phyloP scores from a whole-genome alignment of 2,329 filamentous ascomycete species.

The Botrytis deweyae region DNA sequence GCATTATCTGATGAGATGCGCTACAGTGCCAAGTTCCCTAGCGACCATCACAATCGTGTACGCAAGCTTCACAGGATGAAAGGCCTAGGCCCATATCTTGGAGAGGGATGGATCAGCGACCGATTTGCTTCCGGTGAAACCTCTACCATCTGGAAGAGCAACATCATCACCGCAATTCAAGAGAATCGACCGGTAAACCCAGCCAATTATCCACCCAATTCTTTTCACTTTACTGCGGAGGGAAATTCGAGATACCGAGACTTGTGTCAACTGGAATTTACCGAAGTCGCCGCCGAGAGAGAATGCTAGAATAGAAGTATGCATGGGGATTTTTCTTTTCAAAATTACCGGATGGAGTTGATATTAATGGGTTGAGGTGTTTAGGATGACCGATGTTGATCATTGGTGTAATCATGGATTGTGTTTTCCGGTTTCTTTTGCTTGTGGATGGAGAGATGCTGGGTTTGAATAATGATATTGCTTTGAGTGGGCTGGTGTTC shows the following conservation, averaged over 20 bases:
- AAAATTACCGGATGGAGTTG: not conserved
- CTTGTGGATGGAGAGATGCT: not conserved
- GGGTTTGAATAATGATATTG: not conserved
- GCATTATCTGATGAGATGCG: not conserved
- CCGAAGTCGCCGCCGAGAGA: not conserved
- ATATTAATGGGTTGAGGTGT: not conserved
- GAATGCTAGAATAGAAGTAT: not conserved
- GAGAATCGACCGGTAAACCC: not conserved
- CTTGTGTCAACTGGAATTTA: not conserved
- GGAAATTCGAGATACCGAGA: slow-evolving; percentile 3
- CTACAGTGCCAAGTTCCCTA: not conserved
- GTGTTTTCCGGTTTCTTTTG: not conserved
- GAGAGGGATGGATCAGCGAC: not conserved
- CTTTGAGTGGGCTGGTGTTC: not conserved
- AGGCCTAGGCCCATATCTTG: not conserved
- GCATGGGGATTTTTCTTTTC: not conserved
- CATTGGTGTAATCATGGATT: not conserved
- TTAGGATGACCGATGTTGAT: not conserved
- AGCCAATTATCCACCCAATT: not conserved
- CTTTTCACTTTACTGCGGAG: not conserved
- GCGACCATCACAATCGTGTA: not conserved
- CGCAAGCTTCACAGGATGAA: not conserved
- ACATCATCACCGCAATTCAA: not conserved
- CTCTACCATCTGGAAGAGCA: not conserved
- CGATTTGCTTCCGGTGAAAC: not conserved